Base-by-base conservation (phyloP, 768 basidiomycete genomes). In the Naganishia friedmannii region DNA sequence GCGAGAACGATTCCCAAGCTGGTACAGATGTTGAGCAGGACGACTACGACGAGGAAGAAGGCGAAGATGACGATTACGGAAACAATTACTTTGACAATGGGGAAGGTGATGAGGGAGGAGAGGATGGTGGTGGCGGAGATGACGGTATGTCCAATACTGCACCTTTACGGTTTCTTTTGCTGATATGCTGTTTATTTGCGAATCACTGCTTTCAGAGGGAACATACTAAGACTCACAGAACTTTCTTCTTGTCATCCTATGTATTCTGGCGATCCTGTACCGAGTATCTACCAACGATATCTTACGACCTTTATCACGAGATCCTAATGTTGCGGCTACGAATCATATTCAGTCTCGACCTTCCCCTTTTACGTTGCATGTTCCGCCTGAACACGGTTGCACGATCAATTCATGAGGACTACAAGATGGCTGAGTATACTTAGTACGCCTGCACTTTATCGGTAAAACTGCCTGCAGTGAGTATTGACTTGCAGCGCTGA, bases 41-140 rank as follows among this genome's bases (percentile, higher is more conserved):
- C 23, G 56, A 58, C 19, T 69, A 57, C 13, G 68, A 69, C n/a
- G 68, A 69, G 46, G 68, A 69, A n/a, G 68, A 69, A 34, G 56
- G 58, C 3, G 68, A 58, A 48, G 68, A 69, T 51, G 68, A 69
- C 54, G 68, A 69, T 53, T 69, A 69, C 23, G 68, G 68, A 21
- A 69, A 69, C 29, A 69, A 69, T 28, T 69, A 69, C 57, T 69
- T 69, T 53, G 68, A 69, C 32, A 58, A 57, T 23, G 68, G 68
- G 5, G 68, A 69, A 53, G 68, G 32, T 39, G 68, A 63, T 8
- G 68, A 54, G 4, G 68, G 68, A 15, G 68, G 58, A 32, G 68
- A 69, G 51, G 68, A n/a, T 60, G 68, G 57, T 37, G 68, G 68
- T 34, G 68, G 68, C 2, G 68, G 67, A 29, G 67, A 58, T 34